Percentiles rank a stretch among this genome's conserved stretches.
Evolutionary conservation across 202 grass and related monocot genomes (phyloP).

Genomic region (Carex arenaria): DNA sequence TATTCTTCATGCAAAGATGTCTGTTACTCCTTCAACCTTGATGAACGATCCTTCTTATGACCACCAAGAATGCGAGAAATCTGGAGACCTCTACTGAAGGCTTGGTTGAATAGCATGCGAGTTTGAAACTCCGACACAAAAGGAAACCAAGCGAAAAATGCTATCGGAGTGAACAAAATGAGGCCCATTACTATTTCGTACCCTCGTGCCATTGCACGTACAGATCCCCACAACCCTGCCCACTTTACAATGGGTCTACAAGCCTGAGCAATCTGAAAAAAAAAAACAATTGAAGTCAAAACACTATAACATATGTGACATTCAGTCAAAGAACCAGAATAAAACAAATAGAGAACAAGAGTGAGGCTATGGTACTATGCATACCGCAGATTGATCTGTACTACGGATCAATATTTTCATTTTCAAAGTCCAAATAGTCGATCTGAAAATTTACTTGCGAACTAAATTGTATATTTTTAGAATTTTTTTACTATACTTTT

Average conservation of each 20-base stretch:
- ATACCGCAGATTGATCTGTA: too few relatives aligned
- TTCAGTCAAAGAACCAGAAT: background rate
- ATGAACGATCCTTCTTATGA: constrained; percentile 67
- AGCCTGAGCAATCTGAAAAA: constrained; percentile 59
- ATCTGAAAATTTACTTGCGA: too few relatives aligned
- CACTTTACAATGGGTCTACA: constrained; percentile 32
- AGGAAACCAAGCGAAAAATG: constrained; percentile 90
- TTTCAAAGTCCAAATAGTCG: too few relatives aligned
- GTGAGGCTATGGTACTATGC: too few relatives aligned
- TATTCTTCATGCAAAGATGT: background rate
- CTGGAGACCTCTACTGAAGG: constrained; percentile 91
- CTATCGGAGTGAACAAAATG: constrained; percentile 76
- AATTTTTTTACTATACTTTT: too few relatives aligned
- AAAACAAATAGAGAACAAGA: background rate
- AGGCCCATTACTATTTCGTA: constrained; percentile 93
- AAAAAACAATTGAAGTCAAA: background rate
- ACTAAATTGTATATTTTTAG: too few relatives aligned
- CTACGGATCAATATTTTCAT: too few relatives aligned
- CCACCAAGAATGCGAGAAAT: constrained; percentile 90
- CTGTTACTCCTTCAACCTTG: constrained; percentile 56
- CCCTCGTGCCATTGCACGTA: constrained; percentile 67
- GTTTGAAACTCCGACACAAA: constrained; percentile 98
- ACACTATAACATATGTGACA: background rate
- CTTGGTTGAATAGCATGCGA: constrained; percentile 97
- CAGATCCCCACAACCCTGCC: constrained; percentile 50